Base-by-base conservation (phyloP, 2,329 filamentous ascomycete genomes). In the Stagonosporopsis rhizophila region DNA sequence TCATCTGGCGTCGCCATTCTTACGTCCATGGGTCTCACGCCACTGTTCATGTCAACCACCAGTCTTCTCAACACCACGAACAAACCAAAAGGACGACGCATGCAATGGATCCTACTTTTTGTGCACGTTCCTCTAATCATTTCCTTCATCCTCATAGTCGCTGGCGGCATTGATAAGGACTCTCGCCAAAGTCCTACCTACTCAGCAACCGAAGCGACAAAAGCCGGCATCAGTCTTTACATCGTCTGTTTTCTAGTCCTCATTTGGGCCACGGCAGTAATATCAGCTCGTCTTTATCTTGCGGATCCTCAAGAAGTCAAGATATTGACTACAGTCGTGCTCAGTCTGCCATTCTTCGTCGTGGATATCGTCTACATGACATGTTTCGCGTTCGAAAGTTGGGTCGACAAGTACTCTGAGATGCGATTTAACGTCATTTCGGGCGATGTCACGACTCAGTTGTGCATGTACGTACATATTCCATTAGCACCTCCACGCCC, bases 301-400 rank as follows among this genome's bases (percentile, higher is more conserved):
- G 72, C 72, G 7, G 65, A 68, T 41, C 54, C 68, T 15, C 47
- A 65, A 20, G 71, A 75, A 54, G 70, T 73, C 47, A 71, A 71
- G 51, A 75, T 75, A 19, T 59, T 75, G 17, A 74, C 71, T 3
- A 75, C 71, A 0, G 70, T 75, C 5, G 72, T 74, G 15, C 39
- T 74, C 23, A 75, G 72, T 42, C 58, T 75, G 20, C 72, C 71
- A 1, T 75, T 75, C 53, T 75, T 74, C 41, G 60, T 75, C 20
- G 71, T 74, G 38, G 68, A 75, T 41, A 67, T 75, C 23, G 70
- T 75, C 19, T 75, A 75, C 51, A 75, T 75, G 70, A 75, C 73
- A 68, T 74, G 70, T 44, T 75, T 75, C 47, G 72, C 72, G 6
- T 75, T 72, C 23, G 72, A 75, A 44, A 59, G 59, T 19, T 64